These are phyloP conservation scores for Theileria orientalis DNA, from an alignment of 169 alveolate species.

Conservation along the genomic window DNA sequence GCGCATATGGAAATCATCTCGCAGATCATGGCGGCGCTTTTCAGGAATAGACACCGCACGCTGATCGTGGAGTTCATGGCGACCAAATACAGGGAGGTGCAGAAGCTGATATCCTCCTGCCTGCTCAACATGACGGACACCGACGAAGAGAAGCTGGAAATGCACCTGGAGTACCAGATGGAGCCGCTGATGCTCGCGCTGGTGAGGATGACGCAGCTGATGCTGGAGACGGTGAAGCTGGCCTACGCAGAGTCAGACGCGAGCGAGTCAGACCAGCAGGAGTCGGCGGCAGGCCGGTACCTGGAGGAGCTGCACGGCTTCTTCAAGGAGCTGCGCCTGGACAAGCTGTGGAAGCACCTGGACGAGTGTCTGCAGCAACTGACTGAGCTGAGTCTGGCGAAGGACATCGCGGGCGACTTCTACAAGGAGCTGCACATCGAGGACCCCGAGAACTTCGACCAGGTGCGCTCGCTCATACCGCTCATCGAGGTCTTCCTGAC, in stretches of 20 bases:
- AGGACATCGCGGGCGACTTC: not conserved
- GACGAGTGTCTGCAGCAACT: conserved; percentile 13
- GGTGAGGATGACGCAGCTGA: conserved; percentile 33
- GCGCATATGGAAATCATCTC: conserved; percentile 38
- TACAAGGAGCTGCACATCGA: conserved; percentile 13
- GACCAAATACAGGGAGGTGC: not conserved
- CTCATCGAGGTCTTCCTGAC: conserved; percentile 45
- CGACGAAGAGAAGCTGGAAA: too few relatives aligned
- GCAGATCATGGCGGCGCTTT: conserved; percentile 36
- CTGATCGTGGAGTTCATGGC: not conserved
- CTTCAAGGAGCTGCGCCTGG: conserved; percentile 34
- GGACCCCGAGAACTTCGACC: conserved; percentile 17
- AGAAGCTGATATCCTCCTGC: not conserved
- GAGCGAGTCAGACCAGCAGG: not conserved
- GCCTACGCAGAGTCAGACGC: not conserved
- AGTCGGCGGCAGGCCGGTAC: not conserved
- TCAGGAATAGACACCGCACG: not conserved
- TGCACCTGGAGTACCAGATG: conserved; percentile 2
- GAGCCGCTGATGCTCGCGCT: conserved; percentile 38
- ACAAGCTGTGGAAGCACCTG: conserved; percentile 34
- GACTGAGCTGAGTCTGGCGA: conserved; percentile 3
- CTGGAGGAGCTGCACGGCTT: conserved; percentile 23
- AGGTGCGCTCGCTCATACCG: conserved; percentile 31
- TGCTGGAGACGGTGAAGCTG: conserved; percentile 22
- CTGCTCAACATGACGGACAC: not conserved